Percentiles rank a stretch among this genome's conserved stretches.
Evolutionary conservation across 2,329 filamentous ascomycete species (phyloP).

Genomic region (Arthrinium phaeospermum): DNA sequence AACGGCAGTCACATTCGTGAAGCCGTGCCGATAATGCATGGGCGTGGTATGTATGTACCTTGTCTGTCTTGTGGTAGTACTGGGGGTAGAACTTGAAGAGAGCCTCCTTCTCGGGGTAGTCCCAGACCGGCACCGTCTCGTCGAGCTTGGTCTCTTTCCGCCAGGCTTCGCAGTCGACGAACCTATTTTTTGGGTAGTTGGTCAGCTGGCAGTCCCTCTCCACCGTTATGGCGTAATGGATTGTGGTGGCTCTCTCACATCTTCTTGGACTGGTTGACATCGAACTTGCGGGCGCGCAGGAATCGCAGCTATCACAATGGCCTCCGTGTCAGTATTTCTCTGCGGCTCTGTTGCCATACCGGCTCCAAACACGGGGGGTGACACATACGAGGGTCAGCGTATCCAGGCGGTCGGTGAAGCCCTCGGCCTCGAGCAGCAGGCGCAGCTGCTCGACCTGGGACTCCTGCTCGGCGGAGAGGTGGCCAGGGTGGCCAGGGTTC

Average conservation of each 20-base stretch:
- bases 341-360: no score
- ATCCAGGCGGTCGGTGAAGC: conserved; percentile 84
- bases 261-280: conserved; percentile 79
- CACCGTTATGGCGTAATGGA: neutral
- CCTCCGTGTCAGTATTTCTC: conserved; percentile 18
- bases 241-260: conserved; percentile 67
- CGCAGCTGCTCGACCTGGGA: conserved; percentile 88
- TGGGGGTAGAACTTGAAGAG: conserved; percentile 94
- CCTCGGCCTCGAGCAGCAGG: conserved; percentile 80
- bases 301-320: conserved; percentile 72
- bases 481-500: conserved; percentile 82
- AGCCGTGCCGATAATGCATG: neutral
- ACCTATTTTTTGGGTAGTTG: conserved; percentile 62
- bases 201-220: neutral
- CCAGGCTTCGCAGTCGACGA: conserved; percentile 89
- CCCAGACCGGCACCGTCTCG: conserved; percentile 78
- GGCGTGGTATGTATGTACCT: conserved; percentile 55
- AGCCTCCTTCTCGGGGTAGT: conserved; percentile 82
- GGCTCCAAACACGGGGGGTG: neutral
- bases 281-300: conserved; percentile 93
- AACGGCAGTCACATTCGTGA: neutral
- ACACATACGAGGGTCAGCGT: conserved; percentile 82
- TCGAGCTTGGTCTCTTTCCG: conserved; percentile 85
- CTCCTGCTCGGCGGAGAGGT: conserved; percentile 86
- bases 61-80: conserved; percentile 98